phyloP scores from a whole-genome alignment of 345 rosid genomes.

The Kandelia obovata region DNA sequence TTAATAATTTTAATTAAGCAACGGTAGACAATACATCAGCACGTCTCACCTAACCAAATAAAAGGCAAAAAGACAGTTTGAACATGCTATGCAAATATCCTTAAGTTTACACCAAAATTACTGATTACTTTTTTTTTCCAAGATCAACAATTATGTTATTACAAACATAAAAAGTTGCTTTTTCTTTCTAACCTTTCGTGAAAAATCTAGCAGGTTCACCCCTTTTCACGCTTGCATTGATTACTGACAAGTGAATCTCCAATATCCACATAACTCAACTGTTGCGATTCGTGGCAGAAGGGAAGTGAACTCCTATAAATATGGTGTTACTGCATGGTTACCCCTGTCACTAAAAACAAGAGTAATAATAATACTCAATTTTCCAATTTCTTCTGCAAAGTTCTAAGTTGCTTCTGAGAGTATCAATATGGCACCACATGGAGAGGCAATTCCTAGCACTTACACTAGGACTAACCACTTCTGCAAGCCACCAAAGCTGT shows the following conservation, averaged over 20 bases:
- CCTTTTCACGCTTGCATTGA: slow-evolving; percentile 19
- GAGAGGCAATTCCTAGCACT: too few relatives aligned
- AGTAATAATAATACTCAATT: too few relatives aligned
- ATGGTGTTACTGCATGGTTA: not conserved
- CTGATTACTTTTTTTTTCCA: not conserved
- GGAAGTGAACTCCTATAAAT: slow-evolving; percentile 26
- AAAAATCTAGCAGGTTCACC: slow-evolving; percentile 32
- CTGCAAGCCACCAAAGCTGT: slow-evolving; percentile 55
- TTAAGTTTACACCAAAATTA: not conserved
- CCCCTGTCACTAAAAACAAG: not conserved
- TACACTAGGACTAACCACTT: not conserved
- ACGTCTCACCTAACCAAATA: not conserved
- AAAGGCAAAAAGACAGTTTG: slow-evolving; percentile 7
- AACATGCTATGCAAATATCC: slow-evolving; percentile 13
- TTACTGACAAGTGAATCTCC: slow-evolving; percentile 37
- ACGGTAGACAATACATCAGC: slow-evolving; percentile 8
- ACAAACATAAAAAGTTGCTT: slow-evolving; percentile 17
- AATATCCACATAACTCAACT: slow-evolving; percentile 33
- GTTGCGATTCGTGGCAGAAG: slow-evolving; percentile 3
- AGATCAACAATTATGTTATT: not conserved
- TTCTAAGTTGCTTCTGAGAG: too few relatives aligned
- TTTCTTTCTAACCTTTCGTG: not conserved
- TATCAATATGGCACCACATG: too few relatives aligned
- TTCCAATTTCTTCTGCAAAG: too few relatives aligned
- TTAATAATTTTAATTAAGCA: not conserved